phyloP scores from a whole-genome alignment of 2,329 filamentous ascomycete genomes.

The Apiospora rasikravindrae region DNA sequence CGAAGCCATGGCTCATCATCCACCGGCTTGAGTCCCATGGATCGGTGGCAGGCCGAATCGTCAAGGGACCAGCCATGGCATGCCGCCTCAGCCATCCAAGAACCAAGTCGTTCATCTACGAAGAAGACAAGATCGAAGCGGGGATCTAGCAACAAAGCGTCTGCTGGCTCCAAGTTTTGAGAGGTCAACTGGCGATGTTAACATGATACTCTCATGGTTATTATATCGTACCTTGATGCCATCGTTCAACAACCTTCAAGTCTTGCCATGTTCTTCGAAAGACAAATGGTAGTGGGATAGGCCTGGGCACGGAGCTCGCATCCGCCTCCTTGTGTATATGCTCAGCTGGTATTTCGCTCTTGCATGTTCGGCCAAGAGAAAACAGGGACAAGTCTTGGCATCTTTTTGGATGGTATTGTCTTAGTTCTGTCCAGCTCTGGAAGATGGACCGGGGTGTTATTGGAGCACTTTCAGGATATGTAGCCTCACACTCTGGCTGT shows the following conservation, averaged over 20 bases:
- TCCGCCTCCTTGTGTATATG: neutral
- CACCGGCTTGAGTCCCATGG: constrained; percentile 18
- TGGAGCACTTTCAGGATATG: neutral
- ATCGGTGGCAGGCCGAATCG: constrained; percentile 7
- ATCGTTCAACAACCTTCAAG: neutral
- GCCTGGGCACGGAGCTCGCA: too few relatives aligned
- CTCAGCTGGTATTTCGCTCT: neutral
- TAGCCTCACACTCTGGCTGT: neutral
- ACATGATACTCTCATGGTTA: neutral
- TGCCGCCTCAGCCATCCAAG: neutral
- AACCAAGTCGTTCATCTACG: neutral
- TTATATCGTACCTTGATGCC: neutral
- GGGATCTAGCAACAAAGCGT: neutral
- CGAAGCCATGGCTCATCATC: neutral
- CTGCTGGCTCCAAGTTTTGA: neutral
- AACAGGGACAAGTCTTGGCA: neutral
- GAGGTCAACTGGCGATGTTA: too few relatives aligned
- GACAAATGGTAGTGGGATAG: neutral
- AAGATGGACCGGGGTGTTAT: neutral
- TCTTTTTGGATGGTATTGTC: neutral
- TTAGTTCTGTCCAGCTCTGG: neutral
- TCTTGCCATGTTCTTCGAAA: neutral
- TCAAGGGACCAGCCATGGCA: constrained; percentile 14
- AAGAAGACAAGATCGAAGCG: neutral
- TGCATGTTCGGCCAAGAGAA: neutral